Base-by-base conservation (phyloP, 352 stramenopile genomes). In the Phytopythium kandeliae region DNA sequence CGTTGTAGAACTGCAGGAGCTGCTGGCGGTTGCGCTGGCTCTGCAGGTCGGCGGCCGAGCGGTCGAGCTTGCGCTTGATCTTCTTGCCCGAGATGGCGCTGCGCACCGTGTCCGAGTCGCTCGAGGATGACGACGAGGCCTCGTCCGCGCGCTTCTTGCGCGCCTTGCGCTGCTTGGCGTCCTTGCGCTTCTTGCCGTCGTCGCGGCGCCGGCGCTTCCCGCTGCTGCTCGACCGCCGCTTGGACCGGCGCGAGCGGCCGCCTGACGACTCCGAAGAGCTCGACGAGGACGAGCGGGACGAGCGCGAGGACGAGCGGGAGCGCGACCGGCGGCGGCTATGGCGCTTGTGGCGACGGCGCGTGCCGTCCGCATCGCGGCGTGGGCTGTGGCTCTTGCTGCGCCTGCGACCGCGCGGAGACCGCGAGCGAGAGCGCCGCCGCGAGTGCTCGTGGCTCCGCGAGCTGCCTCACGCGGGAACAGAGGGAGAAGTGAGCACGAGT, bases 41-140 rank as follows among this genome's bases (percentile, higher is more conserved):
- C 53, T 87, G 67, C 52, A 80, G 24, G 58, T 93, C 83, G 13
- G 65, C 61, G 0, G 69, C 72, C 25, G 78, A 75, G 30, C 69
- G 66, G 38, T 65, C 67, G 48, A 93, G 56, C 51, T 90, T 87
- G 51, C 83, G 76, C 53, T 92, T 90, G 61, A 93, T 90, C 58
- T 93, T 93, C 55, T 93, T 93, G 41, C 83, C 83, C 2, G 80
- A 92, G 51, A 91, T 93, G 21, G 73, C 80, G 34, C 82, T 93
- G 38, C 82, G 82, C 41, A 85, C 45, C 12, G 79, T 87, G 44
- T 89, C 80, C 40, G 67, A 78, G 45, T 85, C 78, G 21, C 38
- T 45, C 19, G 69, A 87, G 9, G 49, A 59, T 0, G 68, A 83
- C 8, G 70, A 81, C 2, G 69, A 58, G 3, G 44, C 26, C 12